Conservation (phyloP, 108 stramenopile species). For the Thalassiosira profunda region DNA sequence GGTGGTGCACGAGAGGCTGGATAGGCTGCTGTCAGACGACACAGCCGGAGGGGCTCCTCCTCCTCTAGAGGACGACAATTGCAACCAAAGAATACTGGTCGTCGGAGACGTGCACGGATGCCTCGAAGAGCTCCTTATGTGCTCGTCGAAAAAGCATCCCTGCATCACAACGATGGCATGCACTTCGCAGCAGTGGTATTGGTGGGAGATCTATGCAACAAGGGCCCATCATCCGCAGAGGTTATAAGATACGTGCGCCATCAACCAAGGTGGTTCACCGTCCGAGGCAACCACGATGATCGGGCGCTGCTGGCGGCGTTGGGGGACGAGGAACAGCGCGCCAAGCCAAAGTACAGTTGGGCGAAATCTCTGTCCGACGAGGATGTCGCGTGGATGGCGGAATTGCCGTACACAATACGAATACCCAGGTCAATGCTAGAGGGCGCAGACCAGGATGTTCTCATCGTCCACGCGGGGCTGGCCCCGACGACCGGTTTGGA, state of each 20-base stretch:
- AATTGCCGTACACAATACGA: conserved; percentile 75
- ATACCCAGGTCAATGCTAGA: conserved; percentile 39
- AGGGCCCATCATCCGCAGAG: conserved; percentile 82
- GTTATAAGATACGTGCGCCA: conserved; percentile 66
- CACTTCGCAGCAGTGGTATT: conserved; percentile 71
- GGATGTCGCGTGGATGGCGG: conserved; percentile 72
- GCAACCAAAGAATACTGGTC: conserved; percentile 52
- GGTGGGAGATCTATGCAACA: conserved; percentile 94
- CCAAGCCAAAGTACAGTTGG: conserved; percentile 61
- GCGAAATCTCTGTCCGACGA: conserved; percentile 57
- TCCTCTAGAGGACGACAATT: neutral
- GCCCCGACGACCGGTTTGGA: conserved; percentile 43
- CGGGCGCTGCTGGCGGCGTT: conserved; percentile 73
- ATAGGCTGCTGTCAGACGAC: conserved; percentile 1
- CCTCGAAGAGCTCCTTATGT: conserved; percentile 62
- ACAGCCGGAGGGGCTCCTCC: neutral
- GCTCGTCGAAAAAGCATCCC: conserved; percentile 63
- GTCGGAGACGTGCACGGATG: conserved; percentile 93
- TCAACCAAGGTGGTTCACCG: conserved; percentile 60
- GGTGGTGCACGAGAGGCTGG: conserved; percentile 34
- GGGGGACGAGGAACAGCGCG: conserved; percentile 46
- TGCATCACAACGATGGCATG: conserved; percentile 35
- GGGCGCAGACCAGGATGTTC: conserved; percentile 32
- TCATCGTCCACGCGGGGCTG: conserved; percentile 81
- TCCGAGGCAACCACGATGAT: conserved; percentile 95